phyloP scores from a whole-genome alignment of 148 eudicot genomes.

The Cornus suecica region DNA sequence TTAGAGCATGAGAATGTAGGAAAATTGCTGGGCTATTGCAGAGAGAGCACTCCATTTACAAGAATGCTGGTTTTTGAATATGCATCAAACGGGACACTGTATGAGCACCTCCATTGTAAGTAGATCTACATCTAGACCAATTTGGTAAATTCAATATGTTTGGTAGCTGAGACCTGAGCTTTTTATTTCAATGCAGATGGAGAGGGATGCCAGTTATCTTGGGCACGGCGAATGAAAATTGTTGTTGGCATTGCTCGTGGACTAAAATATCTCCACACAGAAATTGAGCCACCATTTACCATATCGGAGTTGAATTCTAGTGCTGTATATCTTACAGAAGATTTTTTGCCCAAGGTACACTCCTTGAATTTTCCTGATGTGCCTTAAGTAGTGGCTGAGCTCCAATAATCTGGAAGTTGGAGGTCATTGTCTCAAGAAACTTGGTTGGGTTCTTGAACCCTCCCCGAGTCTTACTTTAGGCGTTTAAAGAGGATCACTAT shows the following conservation, averaged over 20 bases:
- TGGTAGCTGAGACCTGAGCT: conserved; percentile 20
- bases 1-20: conserved; percentile 77
- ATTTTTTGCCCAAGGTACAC: conserved; percentile 87
- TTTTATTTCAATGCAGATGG: conserved; percentile 50
- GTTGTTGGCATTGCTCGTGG: conserved; percentile 80
- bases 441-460: background rate
- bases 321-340: conserved; percentile 87
- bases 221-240: conserved; percentile 93
- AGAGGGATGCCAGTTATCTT: conserved; percentile 87
- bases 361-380: background rate
- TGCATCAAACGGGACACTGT: conserved; percentile 88
- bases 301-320: conserved; percentile 77
- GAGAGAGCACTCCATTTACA: conserved; percentile 76
- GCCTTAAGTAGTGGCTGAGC: background rate
- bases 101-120: conserved; percentile 96
- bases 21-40: conserved; percentile 82
- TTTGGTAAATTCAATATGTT: conserved; percentile 7
- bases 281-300: conserved; percentile 87
- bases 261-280: conserved; percentile 80
- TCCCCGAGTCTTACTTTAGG: background rate
- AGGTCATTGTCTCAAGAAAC: background rate
- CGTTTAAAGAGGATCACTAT: background rate
- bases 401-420: background rate
- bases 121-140: conserved; percentile 2
- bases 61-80: conserved; percentile 90